A percentile compares a stretch with the other conserved stretches of the same genome.
phyloP scores from a whole-genome alignment of 495 filamentous ascomycete genomes.

The Evernia prunastri region DNA sequence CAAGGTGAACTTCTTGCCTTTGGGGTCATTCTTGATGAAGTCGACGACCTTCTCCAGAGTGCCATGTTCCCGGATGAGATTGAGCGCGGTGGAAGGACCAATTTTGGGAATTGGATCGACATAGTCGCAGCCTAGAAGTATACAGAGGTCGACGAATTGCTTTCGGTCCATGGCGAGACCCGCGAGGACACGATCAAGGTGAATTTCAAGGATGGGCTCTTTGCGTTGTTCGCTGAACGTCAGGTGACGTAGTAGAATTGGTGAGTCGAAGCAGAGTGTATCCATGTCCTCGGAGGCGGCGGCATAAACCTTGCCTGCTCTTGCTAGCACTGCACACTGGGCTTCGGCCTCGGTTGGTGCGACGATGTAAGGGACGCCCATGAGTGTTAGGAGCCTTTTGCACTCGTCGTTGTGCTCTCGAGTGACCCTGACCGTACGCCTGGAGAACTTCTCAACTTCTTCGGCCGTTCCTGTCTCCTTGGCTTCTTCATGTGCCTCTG shows the following conservation, averaged over 20 bases:
- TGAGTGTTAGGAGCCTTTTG: conserved; percentile 79
- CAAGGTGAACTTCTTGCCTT: conserved; percentile 64
- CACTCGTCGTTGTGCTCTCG: conserved; percentile 93
- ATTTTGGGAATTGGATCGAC: conserved; percentile 92
- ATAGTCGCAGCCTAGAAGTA: conserved; percentile 96
- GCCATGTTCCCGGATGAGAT: conserved; percentile 84
- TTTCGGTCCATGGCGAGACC: conserved; percentile 79
- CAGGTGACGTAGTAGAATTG: conserved; percentile 84
- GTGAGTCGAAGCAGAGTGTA: conserved; percentile 89
- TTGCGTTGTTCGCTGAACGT: conserved; percentile 97
- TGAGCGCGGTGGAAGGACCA: conserved; percentile 82
- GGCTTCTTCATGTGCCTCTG: conserved; percentile 82
- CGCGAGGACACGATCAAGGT: conserved; percentile 73
- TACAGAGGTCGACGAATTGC: conserved; percentile 95
- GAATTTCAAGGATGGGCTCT: conserved; percentile 94
- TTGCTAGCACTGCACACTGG: conserved; percentile 85
- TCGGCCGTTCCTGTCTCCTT: conserved; percentile 97
- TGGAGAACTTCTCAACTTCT: conserved; percentile 96
- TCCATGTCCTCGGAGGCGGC: conserved; percentile 99
- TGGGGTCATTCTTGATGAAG: conserved; percentile 63
- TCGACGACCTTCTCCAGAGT: conserved; percentile 82
- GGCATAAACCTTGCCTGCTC: conserved; percentile 91
- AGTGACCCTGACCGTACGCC: conserved; percentile 90
- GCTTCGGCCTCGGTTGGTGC: conserved; percentile 97
- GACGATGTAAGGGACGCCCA: conserved; percentile 93